phyloP scores from a whole-genome alignment of 345 rosid genomes.

The Mangifera indica region DNA sequence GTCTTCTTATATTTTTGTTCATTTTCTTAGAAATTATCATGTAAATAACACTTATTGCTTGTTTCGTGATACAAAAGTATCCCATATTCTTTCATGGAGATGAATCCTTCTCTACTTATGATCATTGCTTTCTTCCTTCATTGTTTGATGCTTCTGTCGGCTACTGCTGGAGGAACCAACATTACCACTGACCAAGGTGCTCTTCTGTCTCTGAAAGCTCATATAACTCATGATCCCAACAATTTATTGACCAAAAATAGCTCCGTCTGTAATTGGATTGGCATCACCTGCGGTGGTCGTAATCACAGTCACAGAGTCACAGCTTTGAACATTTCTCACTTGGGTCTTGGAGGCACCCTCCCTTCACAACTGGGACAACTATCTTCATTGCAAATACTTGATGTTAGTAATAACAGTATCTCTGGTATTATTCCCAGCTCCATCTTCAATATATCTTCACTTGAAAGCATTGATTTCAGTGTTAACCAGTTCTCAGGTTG shows the following conservation, averaged over 20 bases:
- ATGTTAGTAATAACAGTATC: slow-evolving; percentile 1
- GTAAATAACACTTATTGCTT: too few species aligned
- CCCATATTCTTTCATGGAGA: not conserved
- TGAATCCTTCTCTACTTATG: not conserved
- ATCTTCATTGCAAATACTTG: not conserved
- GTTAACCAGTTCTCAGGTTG: not conserved
- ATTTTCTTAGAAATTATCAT: too few species aligned
- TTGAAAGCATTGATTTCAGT: not conserved
- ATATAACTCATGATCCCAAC: not conserved
- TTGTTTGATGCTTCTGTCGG: not conserved
- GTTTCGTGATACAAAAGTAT: too few species aligned
- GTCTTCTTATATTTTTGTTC: too few species aligned
- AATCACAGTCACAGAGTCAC: slow-evolving; percentile 17
- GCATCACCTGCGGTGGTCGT: slow-evolving; percentile 10
- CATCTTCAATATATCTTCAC: not conserved
- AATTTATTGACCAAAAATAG: not conserved
- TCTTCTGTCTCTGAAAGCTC: slow-evolving; percentile 4
- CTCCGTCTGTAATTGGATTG: not conserved
- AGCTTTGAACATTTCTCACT: not conserved
- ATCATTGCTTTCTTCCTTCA: not conserved
- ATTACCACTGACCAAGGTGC: not conserved
- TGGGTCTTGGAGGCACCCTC: slow-evolving; percentile 11
- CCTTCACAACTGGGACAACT: slow-evolving; percentile 7
- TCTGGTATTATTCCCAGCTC: slow-evolving; percentile 3
- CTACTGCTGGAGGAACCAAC: not conserved